Percentiles rank a stretch among this genome's conserved stretches.
Conservation (phyloP, 768 basidiomycete genomes). For the Podaxis pistillaris region DNA sequence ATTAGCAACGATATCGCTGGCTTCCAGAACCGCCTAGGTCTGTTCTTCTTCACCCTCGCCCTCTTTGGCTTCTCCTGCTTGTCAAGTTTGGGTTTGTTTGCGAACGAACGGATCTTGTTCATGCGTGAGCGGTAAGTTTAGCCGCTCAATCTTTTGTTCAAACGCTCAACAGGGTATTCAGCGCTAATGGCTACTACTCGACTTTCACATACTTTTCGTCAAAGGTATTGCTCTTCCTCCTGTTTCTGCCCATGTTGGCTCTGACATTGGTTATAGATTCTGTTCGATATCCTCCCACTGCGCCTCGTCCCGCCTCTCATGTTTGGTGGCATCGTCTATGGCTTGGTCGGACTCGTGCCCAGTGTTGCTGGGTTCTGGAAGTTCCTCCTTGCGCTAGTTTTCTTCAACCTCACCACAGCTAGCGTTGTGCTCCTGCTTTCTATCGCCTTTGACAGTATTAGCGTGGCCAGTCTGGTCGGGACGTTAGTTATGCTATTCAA, state of each 20-base stretch:
- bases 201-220: constrained; percentile 96
- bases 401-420: constrained; percentile 96
- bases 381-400: constrained; percentile 91
- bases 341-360: constrained; percentile 92
- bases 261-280: constrained; percentile 47
- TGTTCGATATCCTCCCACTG: constrained; percentile 95
- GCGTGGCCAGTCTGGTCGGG: constrained; percentile 91
- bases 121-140: constrained; percentile 88
- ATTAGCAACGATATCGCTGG: constrained; percentile 87
- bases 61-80: constrained; percentile 97
- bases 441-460: constrained; percentile 81
- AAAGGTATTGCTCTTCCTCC: constrained; percentile 51
- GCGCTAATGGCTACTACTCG: constrained; percentile 97
- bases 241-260: not conserved
- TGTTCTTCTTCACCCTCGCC: constrained; percentile 97
- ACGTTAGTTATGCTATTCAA: constrained; percentile 98
- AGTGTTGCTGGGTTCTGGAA: constrained; percentile 94
- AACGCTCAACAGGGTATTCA: constrained; percentile 27
- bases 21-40: constrained; percentile 92
- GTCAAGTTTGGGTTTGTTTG: constrained; percentile 90
- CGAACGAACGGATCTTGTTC: constrained; percentile 93
- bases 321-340: constrained; percentile 94
- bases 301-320: constrained; percentile 93
- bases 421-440: constrained; percentile 89
- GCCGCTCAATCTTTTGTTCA: not conserved